These are phyloP conservation scores for Suillus occidentalis DNA, from an alignment of 768 basidiomycete genomes.

Conservation along the genomic window DNA sequence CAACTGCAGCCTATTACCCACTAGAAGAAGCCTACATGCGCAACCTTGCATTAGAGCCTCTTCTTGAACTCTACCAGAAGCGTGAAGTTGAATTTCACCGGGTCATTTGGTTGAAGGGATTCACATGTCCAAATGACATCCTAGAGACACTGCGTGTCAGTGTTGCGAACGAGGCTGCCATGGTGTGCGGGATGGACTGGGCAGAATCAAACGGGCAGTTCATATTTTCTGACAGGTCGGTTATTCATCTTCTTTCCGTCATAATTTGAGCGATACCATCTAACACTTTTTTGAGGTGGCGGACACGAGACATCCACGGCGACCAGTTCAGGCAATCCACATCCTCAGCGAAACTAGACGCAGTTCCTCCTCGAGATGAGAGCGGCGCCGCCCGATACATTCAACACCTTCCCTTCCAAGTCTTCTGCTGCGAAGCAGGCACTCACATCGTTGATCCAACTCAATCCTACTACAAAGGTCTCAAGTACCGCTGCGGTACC, in stretches of 20 bases:
- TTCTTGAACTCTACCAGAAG: conserved; percentile 76
- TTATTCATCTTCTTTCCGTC: conserved; percentile 1
- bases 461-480: conserved; percentile 92
- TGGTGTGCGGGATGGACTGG: conserved; percentile 99
- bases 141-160: conserved; percentile 93
- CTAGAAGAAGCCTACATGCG: conserved; percentile 92
- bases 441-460: conserved; percentile 95
- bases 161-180: conserved; percentile 87
- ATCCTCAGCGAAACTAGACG: conserved; percentile 86
- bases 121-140: conserved; percentile 98
- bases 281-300: conserved; percentile 60
- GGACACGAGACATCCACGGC: conserved; percentile 96
- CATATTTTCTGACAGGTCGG: conserved; percentile 95
- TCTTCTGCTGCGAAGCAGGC: conserved; percentile 98
- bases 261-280: conserved; percentile 6
- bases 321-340: conserved; percentile 98
- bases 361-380: conserved; percentile 89
- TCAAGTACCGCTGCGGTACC: conserved; percentile 78
- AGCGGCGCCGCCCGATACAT: conserved; percentile 81
- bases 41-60: conserved; percentile 89
- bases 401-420: conserved; percentile 95
- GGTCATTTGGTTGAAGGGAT: conserved; percentile 98
- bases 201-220: conserved; percentile 97
- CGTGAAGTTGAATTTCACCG: conserved; percentile 82
- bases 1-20: conserved; percentile 89